These are phyloP conservation scores for Anisodus acutangulus DNA, from an alignment of 257 asterid species.

Conservation along the genomic window DNA sequence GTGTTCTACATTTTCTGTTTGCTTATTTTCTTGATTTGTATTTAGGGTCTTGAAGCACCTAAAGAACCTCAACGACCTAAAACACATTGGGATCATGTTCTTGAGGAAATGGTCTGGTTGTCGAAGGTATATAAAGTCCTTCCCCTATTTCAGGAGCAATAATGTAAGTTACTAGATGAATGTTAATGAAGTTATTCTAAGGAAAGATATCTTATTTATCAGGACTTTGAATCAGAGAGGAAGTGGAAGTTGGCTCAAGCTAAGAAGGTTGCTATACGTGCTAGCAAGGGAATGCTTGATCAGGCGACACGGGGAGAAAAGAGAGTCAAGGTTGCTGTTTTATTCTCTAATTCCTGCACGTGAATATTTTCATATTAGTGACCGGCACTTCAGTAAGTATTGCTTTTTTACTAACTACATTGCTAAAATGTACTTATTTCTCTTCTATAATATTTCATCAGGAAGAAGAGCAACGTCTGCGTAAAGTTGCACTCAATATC, in stretches of 20 bases:
- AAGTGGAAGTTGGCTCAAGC: constrained; percentile 99
- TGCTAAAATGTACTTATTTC: constrained; percentile 12
- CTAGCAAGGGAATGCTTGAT: constrained; percentile 95
- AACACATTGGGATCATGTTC: constrained; percentile 99
- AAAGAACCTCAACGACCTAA: constrained; percentile 94
- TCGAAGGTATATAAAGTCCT: constrained; percentile 67
- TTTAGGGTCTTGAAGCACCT: constrained; percentile 89
- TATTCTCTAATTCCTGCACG: constrained; percentile 6
- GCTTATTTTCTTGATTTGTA: constrained; percentile 30
- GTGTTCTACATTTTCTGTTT: constrained; percentile 27
- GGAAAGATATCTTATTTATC: constrained; percentile 32
- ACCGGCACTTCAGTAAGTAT: neutral
- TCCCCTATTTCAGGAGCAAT: constrained; percentile 27
- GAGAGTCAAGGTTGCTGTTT: constrained; percentile 70
- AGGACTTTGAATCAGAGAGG: constrained; percentile 99
- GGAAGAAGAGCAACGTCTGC: constrained; percentile 93
- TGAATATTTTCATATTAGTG: constrained; percentile 18
- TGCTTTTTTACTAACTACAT: neutral
- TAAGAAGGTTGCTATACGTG: constrained; percentile 90
- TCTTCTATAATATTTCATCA: constrained; percentile 41
- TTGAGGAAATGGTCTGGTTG: constrained; percentile 99
- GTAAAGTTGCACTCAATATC: constrained; percentile 84
- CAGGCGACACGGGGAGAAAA: constrained; percentile 97
- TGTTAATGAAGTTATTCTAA: constrained; percentile 30
- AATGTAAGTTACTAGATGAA: neutral